Conservation (phyloP, 768 basidiomycete genomes). For the Dioszegia crocea region DNA sequence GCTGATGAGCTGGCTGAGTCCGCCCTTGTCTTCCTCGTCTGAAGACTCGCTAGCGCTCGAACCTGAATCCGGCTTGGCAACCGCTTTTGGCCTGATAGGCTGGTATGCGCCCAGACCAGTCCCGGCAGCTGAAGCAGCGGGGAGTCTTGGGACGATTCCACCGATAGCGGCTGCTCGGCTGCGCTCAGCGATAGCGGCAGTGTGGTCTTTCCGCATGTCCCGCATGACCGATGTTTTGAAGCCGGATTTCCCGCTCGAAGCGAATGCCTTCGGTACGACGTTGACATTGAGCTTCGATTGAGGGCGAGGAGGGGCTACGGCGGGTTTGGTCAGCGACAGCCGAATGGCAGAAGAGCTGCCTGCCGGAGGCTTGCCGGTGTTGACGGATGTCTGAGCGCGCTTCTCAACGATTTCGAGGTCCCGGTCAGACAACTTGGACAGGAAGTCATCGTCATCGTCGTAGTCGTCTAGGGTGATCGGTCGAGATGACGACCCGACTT, state of each 20-base stretch:
- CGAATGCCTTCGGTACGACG: conserved; percentile 27
- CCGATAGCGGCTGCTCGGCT: conserved; percentile 24
- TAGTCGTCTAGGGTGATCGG: conserved; percentile 28
- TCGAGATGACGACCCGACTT: conserved; percentile 8
- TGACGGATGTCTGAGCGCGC: conserved; percentile 18
- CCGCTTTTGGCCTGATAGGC: conserved; percentile 7
- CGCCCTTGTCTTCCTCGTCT: conserved; percentile 37
- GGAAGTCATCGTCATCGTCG: conserved; percentile 40
- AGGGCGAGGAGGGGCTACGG: conserved; percentile 1
- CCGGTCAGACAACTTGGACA: conserved; percentile 23
- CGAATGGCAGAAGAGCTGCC: not conserved
- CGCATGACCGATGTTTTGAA: conserved; percentile 37
- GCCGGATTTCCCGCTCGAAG: conserved; percentile 2
- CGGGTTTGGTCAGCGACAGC: not conserved
- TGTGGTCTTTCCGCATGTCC: conserved; percentile 26
- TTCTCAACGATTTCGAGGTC: conserved; percentile 41
- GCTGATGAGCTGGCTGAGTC: conserved; percentile 58
- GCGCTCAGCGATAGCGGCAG: not conserved
- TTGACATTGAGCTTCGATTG: conserved; percentile 33
- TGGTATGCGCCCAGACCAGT: conserved; percentile 35
- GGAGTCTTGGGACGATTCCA: conserved; percentile 28
- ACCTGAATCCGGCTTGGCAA: conserved; percentile 22
- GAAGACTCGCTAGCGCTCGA: conserved; percentile 43
- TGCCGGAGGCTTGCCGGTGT: conserved; percentile 5
- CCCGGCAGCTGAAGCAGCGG: conserved; percentile 29